Evolutionary conservation across 805 yeast genomes (phyloP), one percentile per base, ranked within the genome.

Genomic region (Lachancea nothofagi): DNA sequence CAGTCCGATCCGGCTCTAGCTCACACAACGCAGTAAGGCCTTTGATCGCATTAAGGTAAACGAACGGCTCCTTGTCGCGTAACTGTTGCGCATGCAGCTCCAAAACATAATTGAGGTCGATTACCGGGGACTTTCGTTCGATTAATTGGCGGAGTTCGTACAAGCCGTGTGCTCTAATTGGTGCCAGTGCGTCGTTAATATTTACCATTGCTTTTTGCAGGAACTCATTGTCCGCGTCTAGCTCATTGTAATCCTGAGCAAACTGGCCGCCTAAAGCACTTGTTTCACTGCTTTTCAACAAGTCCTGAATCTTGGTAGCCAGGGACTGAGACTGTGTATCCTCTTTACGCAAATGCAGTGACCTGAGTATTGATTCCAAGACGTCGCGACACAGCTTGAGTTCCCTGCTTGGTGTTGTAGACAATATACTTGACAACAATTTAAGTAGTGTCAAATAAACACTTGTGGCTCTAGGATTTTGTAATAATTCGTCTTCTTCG

Each of bases 101-200:
- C 21, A 85, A 59, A 0, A 75, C 90, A 38, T 74, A 72, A 3
- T 72, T 75, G 7, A 74, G 35, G 0, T 72, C 53, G 10, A 85
- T 55, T 0, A 75, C 77, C 1, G 66, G 56, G n/a, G 84, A 75
- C 25, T 67, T 67, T 22, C 58, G 61, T 29, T 64, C 69, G 5
- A 77, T 67, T 30, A 87, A 65, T 41, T 72, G 69, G 21, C 86
- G 67, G 22, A 90, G 59, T 18, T 79, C 59, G 46, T 74, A 75
- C 7, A 93, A 62, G 0, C 97, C 97, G 59, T 84, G 88, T 0
- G 95, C 97, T 39, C 88, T 69, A 2, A 90, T 75, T 0, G 97
- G 96, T 3, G 84, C 80, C 30, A 83, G 62, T 0, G 89, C 83
- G 59, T 89, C 96, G 41, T 77, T 78, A 30, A 93, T 59, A 43